A percentile compares a stretch with the other conserved stretches of the same genome.
These are phyloP conservation scores for Trematosphaeria pertusa DNA, from an alignment of 2,329 filamentous ascomycete genomes.

Conservation along the genomic window DNA sequence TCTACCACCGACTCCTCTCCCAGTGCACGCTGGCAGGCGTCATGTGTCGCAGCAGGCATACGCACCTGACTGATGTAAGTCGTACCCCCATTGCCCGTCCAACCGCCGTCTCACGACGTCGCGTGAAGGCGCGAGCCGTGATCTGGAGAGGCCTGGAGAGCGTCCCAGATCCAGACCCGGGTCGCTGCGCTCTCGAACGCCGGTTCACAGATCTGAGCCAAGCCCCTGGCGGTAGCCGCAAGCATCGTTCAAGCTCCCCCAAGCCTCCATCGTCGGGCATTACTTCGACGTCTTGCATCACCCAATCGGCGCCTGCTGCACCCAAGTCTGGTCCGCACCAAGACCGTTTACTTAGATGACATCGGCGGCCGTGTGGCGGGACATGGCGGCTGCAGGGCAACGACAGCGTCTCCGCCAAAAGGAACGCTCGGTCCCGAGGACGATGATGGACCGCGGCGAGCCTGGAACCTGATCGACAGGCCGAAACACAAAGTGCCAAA, in stretches of 20 bases:
- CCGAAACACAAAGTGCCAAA: not conserved
- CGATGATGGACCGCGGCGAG: not conserved
- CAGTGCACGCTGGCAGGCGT: slow-evolving; percentile 1
- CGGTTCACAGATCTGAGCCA: no score
- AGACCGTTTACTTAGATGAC: slow-evolving; percentile 4
- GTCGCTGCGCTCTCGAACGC: not conserved
- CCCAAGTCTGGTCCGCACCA: slow-evolving; percentile 3
- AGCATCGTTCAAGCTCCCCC: no score
- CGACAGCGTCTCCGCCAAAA: slow-evolving; percentile 1
- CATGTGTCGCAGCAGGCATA: slow-evolving; percentile 7
- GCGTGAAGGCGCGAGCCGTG: no score
- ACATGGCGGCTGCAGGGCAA: slow-evolving; percentile 15
- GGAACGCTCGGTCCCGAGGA: not conserved
- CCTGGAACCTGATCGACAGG: not conserved
- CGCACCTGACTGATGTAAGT: slow-evolving; percentile 1
- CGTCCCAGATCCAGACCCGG: not conserved
- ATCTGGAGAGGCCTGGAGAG: no score
- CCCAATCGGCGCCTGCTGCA: no score
- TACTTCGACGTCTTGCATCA: no score
- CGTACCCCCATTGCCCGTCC: not conserved
- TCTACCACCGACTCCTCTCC: slow-evolving; percentile 2
- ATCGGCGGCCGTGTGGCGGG: slow-evolving; percentile 16
- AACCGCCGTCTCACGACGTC: not conserved
- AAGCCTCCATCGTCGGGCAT: no score
- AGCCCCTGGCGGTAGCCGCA: not conserved